Evolutionary conservation across 2,329 filamentous ascomycete genomes (phyloP), one percentile per base, ranked within the genome.

Genomic region (Pestalotiopsis sp.): DNA sequence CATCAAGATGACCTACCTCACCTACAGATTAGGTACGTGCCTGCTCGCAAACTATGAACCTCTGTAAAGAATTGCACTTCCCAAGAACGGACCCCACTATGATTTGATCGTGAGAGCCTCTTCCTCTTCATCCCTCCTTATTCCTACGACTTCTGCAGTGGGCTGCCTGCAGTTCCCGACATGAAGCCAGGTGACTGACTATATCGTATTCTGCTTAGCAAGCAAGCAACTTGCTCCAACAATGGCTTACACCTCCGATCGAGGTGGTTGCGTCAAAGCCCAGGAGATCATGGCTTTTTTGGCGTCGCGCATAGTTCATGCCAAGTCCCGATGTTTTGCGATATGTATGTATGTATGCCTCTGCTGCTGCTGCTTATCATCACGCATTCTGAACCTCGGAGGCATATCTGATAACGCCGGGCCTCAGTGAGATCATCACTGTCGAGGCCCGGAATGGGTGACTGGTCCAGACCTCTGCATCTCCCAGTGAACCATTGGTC

Each of bases 321-420:
- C 59, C 59, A 39, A 62, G 27, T 20, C 27, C n/a, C 31, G 59
- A 62, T n/a, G 45, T 39, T 62, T 62, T 36, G 59, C 59, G n/a
- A 36, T 39, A 38, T 62, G 31, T 31, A 12, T 23, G 12, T 20
- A 20, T 25, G 13, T 36, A 36, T 39, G 59, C 45, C 17, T n/a
- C 7, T 20, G 17, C 41, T 49, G 13, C 7, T n/a, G 17, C 41
- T 49, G 13, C 41, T 49, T 49, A n/a, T n/a, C 41, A 14, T 14
- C 41, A 49, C 41, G 41, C 14, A 49, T 49, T 49, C 41, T 20
- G 14, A 52, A n/a, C 31, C 45, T 52, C 45, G 45, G 17, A 20
- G 45, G 45, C 45, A 20, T 52, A 23, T 52, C 45, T 52, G 45
- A 52, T 52, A 52, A 52, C n/a, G 45, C 17, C 45, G n/a, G 17